Evolutionary conservation across 495 filamentous ascomycete genomes (phyloP).

Genomic region (Talaromyces ruber): DNA sequence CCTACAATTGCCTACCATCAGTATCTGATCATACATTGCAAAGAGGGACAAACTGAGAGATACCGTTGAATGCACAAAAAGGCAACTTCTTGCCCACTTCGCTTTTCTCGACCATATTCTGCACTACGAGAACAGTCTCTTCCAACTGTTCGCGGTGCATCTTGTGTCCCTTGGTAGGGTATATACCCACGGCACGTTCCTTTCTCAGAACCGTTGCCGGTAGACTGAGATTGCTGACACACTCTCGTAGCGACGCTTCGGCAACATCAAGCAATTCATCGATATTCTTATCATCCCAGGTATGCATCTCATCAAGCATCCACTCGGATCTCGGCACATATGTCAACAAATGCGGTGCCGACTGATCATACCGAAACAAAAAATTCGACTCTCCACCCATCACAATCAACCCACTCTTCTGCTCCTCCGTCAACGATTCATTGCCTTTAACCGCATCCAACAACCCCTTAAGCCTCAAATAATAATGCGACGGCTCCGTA

Average conservation of each 20-base stretch:
- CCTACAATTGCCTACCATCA: conserved; percentile 30
- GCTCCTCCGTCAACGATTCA: conserved; percentile 42
- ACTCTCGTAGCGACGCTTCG: conserved; percentile 72
- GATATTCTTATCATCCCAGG: conserved; percentile 78
- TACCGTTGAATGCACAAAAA: conserved; percentile 96
- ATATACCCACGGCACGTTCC: conserved; percentile 90
- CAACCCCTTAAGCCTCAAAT: conserved; percentile 73
- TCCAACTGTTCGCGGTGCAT: conserved; percentile 86
- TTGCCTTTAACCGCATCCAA: conserved; percentile 71
- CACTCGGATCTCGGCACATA: conserved; percentile 64
- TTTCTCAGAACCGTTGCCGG: conserved; percentile 76
- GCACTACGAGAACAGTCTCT: conserved; percentile 89
- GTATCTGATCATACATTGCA: neutral
- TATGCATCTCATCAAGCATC: conserved; percentile 77
- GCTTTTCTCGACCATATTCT: conserved; percentile 83
- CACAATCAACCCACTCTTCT: conserved; percentile 72
- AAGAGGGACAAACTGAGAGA: neutral
- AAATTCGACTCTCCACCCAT: conserved; percentile 91
- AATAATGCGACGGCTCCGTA: conserved; percentile 76
- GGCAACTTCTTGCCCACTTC: conserved; percentile 61
- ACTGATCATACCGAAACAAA: conserved; percentile 62
- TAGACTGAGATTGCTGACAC: conserved; percentile 65
- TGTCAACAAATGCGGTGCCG: conserved; percentile 26
- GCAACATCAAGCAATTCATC: conserved; percentile 74
- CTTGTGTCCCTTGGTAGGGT: conserved; percentile 43